These are phyloP conservation scores for Primulina huaijiensis DNA, from an alignment of 257 asterid genomes.

Conservation along the genomic window DNA sequence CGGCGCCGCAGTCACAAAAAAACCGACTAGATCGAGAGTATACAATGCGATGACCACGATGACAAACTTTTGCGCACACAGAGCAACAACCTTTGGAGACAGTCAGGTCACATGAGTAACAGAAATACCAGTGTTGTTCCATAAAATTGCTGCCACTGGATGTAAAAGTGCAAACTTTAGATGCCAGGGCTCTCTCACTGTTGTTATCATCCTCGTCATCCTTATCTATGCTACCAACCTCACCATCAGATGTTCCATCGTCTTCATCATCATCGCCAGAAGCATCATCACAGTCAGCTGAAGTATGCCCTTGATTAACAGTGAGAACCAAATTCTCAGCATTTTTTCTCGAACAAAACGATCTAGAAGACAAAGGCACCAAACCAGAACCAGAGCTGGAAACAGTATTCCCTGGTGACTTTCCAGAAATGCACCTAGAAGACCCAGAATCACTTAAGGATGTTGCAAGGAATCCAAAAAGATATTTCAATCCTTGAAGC, in stretches of 20 bases:
- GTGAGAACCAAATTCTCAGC: constrained; percentile 64
- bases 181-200: constrained; percentile 86
- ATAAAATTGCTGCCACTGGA: constrained; percentile 99
- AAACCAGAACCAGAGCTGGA: constrained; percentile 53
- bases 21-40: constrained; percentile 98
- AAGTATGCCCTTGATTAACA: constrained; percentile 64
- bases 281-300: constrained; percentile 91
- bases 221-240: constrained; percentile 86
- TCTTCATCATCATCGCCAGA: constrained; percentile 88
- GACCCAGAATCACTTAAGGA: constrained; percentile 65
- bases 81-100: constrained; percentile 99
- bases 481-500: constrained; percentile 81
- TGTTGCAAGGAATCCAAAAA: constrained; percentile 66
- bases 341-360: constrained; percentile 65
- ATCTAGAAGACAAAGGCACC: constrained; percentile 54
- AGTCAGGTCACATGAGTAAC: constrained; percentile 96
- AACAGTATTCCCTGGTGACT: constrained; percentile 49
- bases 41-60: constrained; percentile 98
- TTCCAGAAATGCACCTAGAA: constrained; percentile 43
- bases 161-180: constrained; percentile 96
- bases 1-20: constrained; percentile 99
- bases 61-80: constrained; percentile 97
- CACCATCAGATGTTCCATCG: constrained; percentile 99
- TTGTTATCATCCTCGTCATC: constrained; percentile 92
- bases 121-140: constrained; percentile 99